Evolutionary conservation across 2,329 filamentous ascomycete species (phyloP).

Genomic region (Aspergillus brunneoviolaceus): DNA sequence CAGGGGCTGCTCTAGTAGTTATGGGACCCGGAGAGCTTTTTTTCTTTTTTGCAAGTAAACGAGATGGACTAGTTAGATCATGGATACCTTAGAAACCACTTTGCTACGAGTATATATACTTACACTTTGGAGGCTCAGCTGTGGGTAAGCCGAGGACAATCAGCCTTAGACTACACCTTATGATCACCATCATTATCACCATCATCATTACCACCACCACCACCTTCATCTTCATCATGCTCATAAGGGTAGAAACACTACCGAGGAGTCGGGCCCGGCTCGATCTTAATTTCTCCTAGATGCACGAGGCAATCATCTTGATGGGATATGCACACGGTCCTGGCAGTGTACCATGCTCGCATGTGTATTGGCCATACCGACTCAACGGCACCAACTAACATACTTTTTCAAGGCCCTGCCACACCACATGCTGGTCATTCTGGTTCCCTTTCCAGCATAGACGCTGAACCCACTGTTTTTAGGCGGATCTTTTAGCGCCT

Average conservation of each 20-base stretch:
- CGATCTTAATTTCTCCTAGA: neutral
- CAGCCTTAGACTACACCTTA: too few relatives aligned
- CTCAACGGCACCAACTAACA: neutral
- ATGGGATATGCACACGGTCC: neutral
- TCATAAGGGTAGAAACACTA: too few relatives aligned
- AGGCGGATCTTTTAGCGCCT: constrained; percentile 5
- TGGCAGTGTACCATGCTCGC: neutral
- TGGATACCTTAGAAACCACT: too few relatives aligned
- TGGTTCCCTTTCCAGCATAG: neutral
- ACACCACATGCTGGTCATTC: neutral
- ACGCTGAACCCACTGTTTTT: constrained; percentile 4
- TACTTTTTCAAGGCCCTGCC: neutral
- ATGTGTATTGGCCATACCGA: neutral
- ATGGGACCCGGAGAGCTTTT: neutral
- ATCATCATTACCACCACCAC: too few relatives aligned
- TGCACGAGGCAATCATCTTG: neutral
- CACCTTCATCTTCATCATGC: too few relatives aligned
- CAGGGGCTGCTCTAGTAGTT: constrained; percentile 8
- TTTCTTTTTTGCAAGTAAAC: neutral
- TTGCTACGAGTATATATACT: too few relatives aligned
- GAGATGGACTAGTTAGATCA: too few relatives aligned
- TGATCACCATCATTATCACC: too few relatives aligned
- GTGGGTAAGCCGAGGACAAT: too few relatives aligned
- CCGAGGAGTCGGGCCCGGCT: neutral
- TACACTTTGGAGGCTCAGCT: too few relatives aligned